A percentile compares a stretch with the other conserved stretches of the same genome.
These are phyloP conservation scores for Xerocomellus amylosporus DNA, from an alignment of 768 basidiomycete species.

Conservation along the genomic window DNA sequence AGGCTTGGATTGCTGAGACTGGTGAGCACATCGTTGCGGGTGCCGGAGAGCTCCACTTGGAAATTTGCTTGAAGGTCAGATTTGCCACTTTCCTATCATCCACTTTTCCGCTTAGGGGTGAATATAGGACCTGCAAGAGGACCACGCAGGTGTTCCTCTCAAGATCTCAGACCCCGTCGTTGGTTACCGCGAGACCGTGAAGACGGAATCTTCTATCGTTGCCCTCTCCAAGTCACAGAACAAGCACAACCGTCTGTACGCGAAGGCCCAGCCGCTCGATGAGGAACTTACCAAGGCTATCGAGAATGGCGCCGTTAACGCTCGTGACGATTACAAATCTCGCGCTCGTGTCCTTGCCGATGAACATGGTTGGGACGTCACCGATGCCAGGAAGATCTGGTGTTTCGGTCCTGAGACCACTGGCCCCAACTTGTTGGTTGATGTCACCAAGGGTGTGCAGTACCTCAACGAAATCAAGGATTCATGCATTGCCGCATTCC, in stretches of 20 bases:
- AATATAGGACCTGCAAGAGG: constrained; percentile 91
- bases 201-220: constrained; percentile 90
- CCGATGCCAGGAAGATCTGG: constrained; percentile 99
- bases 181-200: constrained; percentile 96
- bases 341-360: constrained; percentile 96
- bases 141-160: constrained; percentile 98
- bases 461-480: constrained; percentile 99
- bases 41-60: constrained; percentile 98
- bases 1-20: constrained; percentile 86
- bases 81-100: background rate
- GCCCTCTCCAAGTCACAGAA: constrained; percentile 99
- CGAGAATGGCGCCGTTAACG: constrained; percentile 76
- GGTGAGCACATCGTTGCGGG: constrained; percentile 99
- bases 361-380: constrained; percentile 97
- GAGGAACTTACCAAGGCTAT: constrained; percentile 95
- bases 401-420: constrained; percentile 99
- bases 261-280: constrained; percentile 88
- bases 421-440: constrained; percentile 94
- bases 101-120: background rate
- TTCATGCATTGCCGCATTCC: constrained; percentile 98
- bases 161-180: constrained; percentile 98
- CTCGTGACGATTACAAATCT: constrained; percentile 97
- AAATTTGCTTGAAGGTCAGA: constrained; percentile 95
- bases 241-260: constrained; percentile 99
- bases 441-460: constrained; percentile 98